Evolutionary conservation across 495 filamentous ascomycete genomes (phyloP), one percentile per base, ranked within the genome.

Genomic region (Neurospora sp.): DNA sequence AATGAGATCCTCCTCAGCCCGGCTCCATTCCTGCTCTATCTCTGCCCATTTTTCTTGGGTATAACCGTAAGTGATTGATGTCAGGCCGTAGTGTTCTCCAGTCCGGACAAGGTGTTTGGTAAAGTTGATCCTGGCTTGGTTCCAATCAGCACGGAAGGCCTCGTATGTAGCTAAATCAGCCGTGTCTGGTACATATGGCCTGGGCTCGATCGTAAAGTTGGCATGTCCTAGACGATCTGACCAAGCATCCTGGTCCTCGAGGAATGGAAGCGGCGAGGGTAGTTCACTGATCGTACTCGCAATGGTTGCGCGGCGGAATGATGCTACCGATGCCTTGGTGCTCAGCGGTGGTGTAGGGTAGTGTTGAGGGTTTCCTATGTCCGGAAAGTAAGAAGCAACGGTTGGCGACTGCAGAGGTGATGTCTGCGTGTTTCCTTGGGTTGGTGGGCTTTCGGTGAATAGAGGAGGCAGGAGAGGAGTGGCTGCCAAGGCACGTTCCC

Each of bases 401-500:
- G 90, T 91, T 0, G 94, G 93, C 0, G 94, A 97, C 78, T 96
- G 93, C 54, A 97, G 82, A 4, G 94, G 93, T 5, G 94, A 96
- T 70, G 91, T 86, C 9, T 92, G 85, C 70, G 70, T 71, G 76
- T 75, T 76, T 74, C 82, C 71, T 7, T 80, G 79, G 39, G 76
- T 74, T 8, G 73, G 12, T 10, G 78, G 75, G 5, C 72, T 70
- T 42, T 90, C 88, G 46, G 89, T 89, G 83, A 95, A 86, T 69
- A 96, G 84, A 0, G 94, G 94, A 3, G 94, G 93, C 0, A 97
- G 86, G 12, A 97, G 85, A 6, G 94, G 94, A 4, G 94, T 97
- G 5, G 91, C 91, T 0, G 93, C 90, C 74, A 90, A 86, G 16
- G 84, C 85, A 54, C 88, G 86, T 31, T 91, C 87, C 14, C 87